Evolutionary conservation across 371 early-diverging fungal genomes (phyloP).

Genomic region (Lichtheimia corymbifera): DNA sequence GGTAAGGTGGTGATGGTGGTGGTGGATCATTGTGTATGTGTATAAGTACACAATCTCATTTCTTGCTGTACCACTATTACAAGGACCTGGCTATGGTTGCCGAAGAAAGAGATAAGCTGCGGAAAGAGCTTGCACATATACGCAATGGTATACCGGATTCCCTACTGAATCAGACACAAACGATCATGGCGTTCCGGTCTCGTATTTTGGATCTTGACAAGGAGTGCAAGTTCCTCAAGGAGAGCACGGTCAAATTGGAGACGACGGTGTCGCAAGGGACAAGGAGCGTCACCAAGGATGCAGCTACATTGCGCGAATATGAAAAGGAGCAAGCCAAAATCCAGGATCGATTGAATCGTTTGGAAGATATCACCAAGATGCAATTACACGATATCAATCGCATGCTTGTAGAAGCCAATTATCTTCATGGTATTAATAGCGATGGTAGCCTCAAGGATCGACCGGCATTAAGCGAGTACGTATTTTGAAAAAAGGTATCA

Average conservation of each 20-base stretch:
- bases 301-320: constrained; percentile 29
- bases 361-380: constrained; percentile 63
- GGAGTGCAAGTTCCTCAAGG: constrained; percentile 37
- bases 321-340: constrained; percentile 56
- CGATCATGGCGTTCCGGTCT: constrained; percentile 47
- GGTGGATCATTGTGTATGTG: too few species aligned
- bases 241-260: constrained; percentile 32
- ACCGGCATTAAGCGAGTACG: constrained; percentile 49
- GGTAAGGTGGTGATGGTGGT: constrained; percentile 22
- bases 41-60: background rate
- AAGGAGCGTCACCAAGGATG: constrained; percentile 36
- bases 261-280: constrained; percentile 35
- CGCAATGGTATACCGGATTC: constrained; percentile 52
- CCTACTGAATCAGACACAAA: constrained; percentile 46
- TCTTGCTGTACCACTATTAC: background rate
- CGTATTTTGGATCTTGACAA: constrained; percentile 50
- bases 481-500: background rate
- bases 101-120: constrained; percentile 59
- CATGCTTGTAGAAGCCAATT: constrained; percentile 62
- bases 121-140: constrained; percentile 67
- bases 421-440: constrained; percentile 45
- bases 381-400: constrained; percentile 69
- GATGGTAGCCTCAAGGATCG: constrained; percentile 22
- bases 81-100: constrained; percentile 34
- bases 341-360: constrained; percentile 60